Evolutionary conservation across 2,329 filamentous ascomycete genomes (phyloP).

Genomic region (Plenodomus lindquistii): DNA sequence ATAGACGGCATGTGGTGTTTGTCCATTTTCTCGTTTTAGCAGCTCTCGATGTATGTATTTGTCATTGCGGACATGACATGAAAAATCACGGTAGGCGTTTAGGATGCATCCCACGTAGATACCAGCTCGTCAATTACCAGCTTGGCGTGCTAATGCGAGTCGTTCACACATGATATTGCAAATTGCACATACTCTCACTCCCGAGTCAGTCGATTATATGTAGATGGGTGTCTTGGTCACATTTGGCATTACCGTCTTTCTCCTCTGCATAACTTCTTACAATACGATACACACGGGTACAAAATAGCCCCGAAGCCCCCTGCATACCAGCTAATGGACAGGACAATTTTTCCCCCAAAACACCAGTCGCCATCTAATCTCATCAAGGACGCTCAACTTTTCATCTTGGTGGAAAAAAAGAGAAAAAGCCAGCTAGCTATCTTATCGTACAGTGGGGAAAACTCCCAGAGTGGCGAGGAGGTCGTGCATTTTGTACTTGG

Average conservation of each 20-base stretch:
- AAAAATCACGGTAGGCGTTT: constrained; percentile 36
- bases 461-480: constrained; percentile 22
- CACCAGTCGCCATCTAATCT: not conserved
- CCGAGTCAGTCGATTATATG: not conserved
- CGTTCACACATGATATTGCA: not conserved
- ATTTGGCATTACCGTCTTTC: too few species aligned
- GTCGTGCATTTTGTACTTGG: constrained; percentile 3
- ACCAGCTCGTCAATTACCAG: constrained; percentile 26
- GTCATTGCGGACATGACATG: constrained; percentile 17
- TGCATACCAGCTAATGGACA: not conserved
- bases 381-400: not conserved
- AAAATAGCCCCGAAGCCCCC: too few species aligned
- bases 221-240: too few species aligned
- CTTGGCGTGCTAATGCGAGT: constrained; percentile 25
- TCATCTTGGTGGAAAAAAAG: not conserved
- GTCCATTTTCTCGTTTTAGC: constrained; percentile 12
- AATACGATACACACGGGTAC: too few species aligned
- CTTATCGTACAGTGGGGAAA: constrained; percentile 21
- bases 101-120: constrained; percentile 31
- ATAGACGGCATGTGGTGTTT: constrained; percentile 19
- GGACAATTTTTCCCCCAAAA: not conserved
- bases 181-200: not conserved
- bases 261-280: too few species aligned
- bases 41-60: too few species aligned
- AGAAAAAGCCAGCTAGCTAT: constrained; percentile 17